phyloP scores from a whole-genome alignment of 2,329 filamentous ascomycete genomes.

The Macroventuria anomochaeta region DNA sequence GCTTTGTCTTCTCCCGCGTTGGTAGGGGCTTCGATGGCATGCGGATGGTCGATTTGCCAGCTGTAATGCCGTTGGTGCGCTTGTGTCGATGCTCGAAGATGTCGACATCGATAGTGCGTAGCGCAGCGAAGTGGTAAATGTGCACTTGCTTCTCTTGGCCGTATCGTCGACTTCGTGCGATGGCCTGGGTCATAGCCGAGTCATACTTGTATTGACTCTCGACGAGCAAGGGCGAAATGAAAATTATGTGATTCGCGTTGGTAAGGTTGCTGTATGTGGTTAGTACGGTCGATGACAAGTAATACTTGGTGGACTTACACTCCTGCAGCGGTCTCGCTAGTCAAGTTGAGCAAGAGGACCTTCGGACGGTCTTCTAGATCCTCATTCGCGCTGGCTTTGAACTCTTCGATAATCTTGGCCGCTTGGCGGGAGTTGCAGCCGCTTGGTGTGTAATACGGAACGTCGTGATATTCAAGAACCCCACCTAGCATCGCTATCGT shows the following conservation, averaged over 20 bases:
- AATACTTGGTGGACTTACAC: constrained; percentile 52
- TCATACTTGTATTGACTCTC: constrained; percentile 62
- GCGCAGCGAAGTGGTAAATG: constrained; percentile 78
- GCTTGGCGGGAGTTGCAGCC: constrained; percentile 17
- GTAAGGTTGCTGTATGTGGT: constrained; percentile 61
- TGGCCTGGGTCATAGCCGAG: constrained; percentile 66
- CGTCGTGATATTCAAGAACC: constrained; percentile 24
- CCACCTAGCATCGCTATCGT: constrained; percentile 24
- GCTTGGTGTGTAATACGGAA: constrained; percentile 24
- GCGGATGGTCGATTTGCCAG: neutral
- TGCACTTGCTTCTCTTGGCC: constrained; percentile 65
- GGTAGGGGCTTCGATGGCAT: constrained; percentile 10
- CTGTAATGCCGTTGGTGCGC: constrained; percentile 30
- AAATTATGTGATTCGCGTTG: constrained; percentile 69
- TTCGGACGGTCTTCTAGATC: constrained; percentile 44
- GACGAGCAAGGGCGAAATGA: constrained; percentile 63
- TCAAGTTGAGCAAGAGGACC: constrained; percentile 64
- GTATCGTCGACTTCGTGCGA: constrained; percentile 65
- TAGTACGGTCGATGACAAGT: neutral
- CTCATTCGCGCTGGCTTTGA: constrained; percentile 29
- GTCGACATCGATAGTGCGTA: constrained; percentile 66
- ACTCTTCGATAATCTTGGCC: constrained; percentile 35
- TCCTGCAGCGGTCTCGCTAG: constrained; percentile 65
- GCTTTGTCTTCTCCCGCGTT: constrained; percentile 27
- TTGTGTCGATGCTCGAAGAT: constrained; percentile 55